A percentile compares a stretch with the other conserved stretches of the same genome.
Evolutionary conservation across 2,329 filamentous ascomycete species (phyloP).

Genomic region (Claviceps pazoutovae): DNA sequence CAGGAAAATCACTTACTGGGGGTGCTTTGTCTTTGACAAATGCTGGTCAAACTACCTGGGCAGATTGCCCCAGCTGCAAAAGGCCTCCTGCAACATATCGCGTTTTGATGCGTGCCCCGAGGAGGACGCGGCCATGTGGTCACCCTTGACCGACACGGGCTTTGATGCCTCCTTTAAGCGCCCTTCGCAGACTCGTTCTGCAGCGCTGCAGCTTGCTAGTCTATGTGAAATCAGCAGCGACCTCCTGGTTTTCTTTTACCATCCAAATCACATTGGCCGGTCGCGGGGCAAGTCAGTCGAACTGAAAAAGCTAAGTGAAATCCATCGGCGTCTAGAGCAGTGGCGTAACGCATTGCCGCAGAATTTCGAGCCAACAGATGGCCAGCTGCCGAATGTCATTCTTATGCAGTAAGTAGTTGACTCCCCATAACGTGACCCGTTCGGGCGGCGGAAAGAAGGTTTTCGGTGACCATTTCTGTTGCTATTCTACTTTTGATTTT

Average conservation of each 20-base stretch:
- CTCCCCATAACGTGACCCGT: neutral
- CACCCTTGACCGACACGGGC: constrained; percentile 75
- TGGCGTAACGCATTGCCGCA: constrained; percentile 76
- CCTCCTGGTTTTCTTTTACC: constrained; percentile 79
- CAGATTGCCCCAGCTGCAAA: constrained; percentile 73
- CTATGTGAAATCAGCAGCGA: constrained; percentile 92
- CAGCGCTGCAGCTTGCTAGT: constrained; percentile 66
- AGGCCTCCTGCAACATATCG: constrained; percentile 65
- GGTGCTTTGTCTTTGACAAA: constrained; percentile 96
- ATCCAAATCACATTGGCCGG: constrained; percentile 52
- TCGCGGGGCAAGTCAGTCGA: constrained; percentile 66
- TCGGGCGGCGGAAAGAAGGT: neutral
- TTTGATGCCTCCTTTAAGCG: constrained; percentile 60
- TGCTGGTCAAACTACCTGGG: constrained; percentile 97
- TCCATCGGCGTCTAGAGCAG: constrained; percentile 77
- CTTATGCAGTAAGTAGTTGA: constrained; percentile 60
- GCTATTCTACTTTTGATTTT: no score
- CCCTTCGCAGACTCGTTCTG: constrained; percentile 67
- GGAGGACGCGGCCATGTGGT: constrained; percentile 79
- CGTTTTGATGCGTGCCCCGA: constrained; percentile 84
- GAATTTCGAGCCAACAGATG: constrained; percentile 81
- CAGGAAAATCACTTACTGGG: constrained; percentile 87
- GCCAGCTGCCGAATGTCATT: constrained; percentile 70
- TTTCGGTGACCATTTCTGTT: no score
- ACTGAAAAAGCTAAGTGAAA: constrained; percentile 80